Evolutionary conservation across 495 filamentous ascomycete genomes (phyloP).

Genomic region (Baudoinia panamericana): DNA sequence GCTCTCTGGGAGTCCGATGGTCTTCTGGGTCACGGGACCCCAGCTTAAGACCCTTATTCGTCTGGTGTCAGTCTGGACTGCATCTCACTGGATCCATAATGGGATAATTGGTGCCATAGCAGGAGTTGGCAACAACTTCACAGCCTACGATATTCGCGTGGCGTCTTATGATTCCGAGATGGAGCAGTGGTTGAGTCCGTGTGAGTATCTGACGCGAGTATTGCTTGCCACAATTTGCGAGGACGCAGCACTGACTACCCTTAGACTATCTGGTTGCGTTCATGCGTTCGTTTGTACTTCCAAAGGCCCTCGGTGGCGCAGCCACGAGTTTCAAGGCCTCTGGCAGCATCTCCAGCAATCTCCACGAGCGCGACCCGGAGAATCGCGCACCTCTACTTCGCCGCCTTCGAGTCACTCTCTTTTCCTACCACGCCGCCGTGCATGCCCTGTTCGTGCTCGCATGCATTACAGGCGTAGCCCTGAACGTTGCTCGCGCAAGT

Average conservation of each 20-base stretch:
- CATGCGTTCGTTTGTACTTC: slow-evolving; percentile 25
- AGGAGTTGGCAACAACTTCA: not conserved
- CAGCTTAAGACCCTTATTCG: slow-evolving; percentile 38
- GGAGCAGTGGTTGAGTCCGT: slow-evolving; percentile 37
- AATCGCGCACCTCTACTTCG: too few relatives aligned
- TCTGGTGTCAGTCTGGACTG: slow-evolving; percentile 30
- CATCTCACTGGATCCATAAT: slow-evolving; percentile 31
- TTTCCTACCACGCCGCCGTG: too few relatives aligned
- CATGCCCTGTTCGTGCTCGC: too few relatives aligned
- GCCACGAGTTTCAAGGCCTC: slow-evolving; percentile 5
- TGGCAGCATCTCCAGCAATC: slow-evolving; percentile 1
- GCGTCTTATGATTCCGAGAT: slow-evolving; percentile 33
- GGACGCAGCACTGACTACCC: too few relatives aligned
- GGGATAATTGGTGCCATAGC: slow-evolving; percentile 34
- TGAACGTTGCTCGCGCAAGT: too few relatives aligned
- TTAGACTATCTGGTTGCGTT: slow-evolving; percentile 35
- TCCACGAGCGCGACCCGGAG: slow-evolving; percentile 11
- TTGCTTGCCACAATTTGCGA: too few relatives aligned
- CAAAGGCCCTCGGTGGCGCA: slow-evolving; percentile 31
- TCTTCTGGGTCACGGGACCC: slow-evolving; percentile 31
- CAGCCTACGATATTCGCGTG: slow-evolving; percentile 35
- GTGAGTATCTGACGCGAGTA: too few relatives aligned
- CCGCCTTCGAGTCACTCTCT: too few relatives aligned
- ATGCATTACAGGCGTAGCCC: too few relatives aligned
- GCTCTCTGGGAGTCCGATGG: slow-evolving; percentile 33